Conservation (phyloP, 78 protist genomes). For the Speleostelium caveatum region DNA sequence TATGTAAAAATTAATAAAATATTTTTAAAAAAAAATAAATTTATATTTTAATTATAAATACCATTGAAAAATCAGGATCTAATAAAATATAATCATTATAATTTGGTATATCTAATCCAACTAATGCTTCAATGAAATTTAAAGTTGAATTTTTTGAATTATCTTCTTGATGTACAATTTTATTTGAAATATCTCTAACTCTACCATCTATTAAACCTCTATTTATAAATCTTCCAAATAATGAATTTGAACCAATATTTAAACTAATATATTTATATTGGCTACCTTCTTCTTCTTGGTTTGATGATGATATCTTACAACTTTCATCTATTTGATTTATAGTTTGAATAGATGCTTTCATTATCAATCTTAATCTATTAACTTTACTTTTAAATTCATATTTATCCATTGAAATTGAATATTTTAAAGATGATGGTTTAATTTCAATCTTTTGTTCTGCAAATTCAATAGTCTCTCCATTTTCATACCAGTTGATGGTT, state of each 20-base stretch:
- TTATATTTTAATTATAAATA: background rate
- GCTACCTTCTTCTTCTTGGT: background rate
- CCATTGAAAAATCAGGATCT: conserved; percentile 50
- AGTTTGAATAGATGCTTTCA: background rate
- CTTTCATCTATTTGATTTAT: background rate
- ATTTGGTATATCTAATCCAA: background rate
- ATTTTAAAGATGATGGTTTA: background rate
- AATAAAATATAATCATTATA: background rate
- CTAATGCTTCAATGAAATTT: background rate
- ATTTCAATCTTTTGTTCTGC: background rate
- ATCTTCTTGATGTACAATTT: background rate
- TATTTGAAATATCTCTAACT: background rate
- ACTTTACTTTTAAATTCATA: too few relatives aligned
- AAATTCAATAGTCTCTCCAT: too few relatives aligned
- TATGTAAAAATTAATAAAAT: too few relatives aligned
- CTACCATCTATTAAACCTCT: background rate
- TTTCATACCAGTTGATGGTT: background rate
- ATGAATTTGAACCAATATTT: background rate
- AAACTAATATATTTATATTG: background rate
- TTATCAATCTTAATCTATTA: too few relatives aligned
- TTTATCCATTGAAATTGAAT: background rate
- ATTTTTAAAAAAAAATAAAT: too few relatives aligned
- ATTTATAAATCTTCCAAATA: background rate
- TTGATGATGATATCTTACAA: background rate
- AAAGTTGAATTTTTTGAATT: too few relatives aligned